Base-by-base conservation (phyloP, 2,329 filamentous ascomycete genomes). In the Colletotrichum lini region DNA sequence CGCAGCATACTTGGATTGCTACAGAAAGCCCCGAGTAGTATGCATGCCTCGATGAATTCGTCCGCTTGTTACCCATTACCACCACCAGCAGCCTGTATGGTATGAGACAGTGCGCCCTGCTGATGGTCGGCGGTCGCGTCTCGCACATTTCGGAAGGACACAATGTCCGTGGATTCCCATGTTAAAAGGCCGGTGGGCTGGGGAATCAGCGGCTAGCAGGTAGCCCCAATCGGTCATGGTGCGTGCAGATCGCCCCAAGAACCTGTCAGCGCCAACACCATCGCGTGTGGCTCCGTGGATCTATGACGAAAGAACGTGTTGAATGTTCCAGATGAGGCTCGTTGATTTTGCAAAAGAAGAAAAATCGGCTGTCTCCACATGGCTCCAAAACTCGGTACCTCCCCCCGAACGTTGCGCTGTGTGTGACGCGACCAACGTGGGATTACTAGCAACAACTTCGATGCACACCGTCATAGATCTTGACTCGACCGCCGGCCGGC, bases 301-400 rank as follows among this genome's bases (percentile, higher is more conserved):
- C 69, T 69, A 72, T 72, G 69, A 72, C 69, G 69, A 69, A 72
- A 72, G 47, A 54, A 44, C 58, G 30, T 26, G 52, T 42, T 68
- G 10, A 44, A 15, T 54, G 42, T 64, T 40, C 30, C n/a, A 58
- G 38, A 59, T 63, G 52, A 63, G 52, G 64, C 65, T 71, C 53
- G 9, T 59, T 47, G 26, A 50, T 52, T 53, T 38, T 23, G 10
- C 0, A 3, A 38, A 13, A 52, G 18, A 62, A 52, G 59, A 42
- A 42, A 40, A 60, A 9, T 21, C 47, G 23, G 30, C 12, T 4
- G 44, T 30, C 21, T 38, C 68, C 68, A 70, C 65, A 53, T 40
- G 40, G 52, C 30, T 38, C 62, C 58, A 56, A 21, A 8, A 42
- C 57, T 15, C 21, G 30, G 4, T 30, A 9, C 5, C 30, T 1